Percentiles rank a stretch among this genome's conserved stretches.
These are phyloP conservation scores for Hortaea sp. DNA, from an alignment of 2,329 filamentous ascomycete genomes.

Conservation along the genomic window DNA sequence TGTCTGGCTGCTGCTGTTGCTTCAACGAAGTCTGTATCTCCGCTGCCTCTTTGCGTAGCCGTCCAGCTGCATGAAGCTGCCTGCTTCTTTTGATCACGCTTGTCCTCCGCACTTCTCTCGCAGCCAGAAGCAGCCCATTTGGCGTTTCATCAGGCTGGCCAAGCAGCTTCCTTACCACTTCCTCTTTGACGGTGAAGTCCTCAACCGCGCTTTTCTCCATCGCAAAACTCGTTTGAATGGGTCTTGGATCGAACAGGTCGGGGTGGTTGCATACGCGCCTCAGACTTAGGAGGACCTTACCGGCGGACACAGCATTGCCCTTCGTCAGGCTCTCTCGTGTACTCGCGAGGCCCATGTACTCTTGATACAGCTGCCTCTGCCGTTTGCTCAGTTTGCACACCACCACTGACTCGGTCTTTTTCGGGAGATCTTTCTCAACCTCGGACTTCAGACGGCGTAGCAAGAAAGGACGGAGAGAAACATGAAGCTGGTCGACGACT, in stretches of 20 bases:
- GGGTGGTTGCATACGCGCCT: conserved; percentile 98
- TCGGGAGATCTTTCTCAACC: conserved; percentile 98
- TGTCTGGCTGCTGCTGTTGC: conserved; percentile 8
- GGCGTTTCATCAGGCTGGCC: conserved; percentile 10
- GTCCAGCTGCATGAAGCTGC: conserved; percentile 12
- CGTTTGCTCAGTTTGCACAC: conserved; percentile 92
- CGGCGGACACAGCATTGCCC: conserved; percentile 94
- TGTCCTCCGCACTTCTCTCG: conserved; percentile 11
- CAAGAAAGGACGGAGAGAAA: conserved; percentile 84
- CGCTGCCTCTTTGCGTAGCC: conserved; percentile 12
- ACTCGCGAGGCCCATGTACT: conserved; percentile 82
- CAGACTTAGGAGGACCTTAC: conserved; percentile 95
- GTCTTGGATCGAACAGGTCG: conserved; percentile 88
- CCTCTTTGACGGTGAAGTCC: conserved; percentile 63
- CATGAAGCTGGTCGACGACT: conserved; percentile 88
- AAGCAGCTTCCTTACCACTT: conserved; percentile 51
- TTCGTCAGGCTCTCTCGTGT: conserved; percentile 81
- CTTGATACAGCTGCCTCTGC: conserved; percentile 91
- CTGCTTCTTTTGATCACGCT: conserved; percentile 11
- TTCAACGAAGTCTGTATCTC: conserved; percentile 7
- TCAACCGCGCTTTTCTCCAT: conserved; percentile 64
- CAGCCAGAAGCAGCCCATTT: conserved; percentile 9
- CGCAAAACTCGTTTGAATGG: conserved; percentile 93
- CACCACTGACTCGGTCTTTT: conserved; percentile 93
- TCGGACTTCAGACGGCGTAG: conserved; percentile 86